Evolutionary conservation across 164 flowering plant genomes (phyloP), one percentile per base, ranked within the genome.

Genomic region (Umbellularia californica): DNA sequence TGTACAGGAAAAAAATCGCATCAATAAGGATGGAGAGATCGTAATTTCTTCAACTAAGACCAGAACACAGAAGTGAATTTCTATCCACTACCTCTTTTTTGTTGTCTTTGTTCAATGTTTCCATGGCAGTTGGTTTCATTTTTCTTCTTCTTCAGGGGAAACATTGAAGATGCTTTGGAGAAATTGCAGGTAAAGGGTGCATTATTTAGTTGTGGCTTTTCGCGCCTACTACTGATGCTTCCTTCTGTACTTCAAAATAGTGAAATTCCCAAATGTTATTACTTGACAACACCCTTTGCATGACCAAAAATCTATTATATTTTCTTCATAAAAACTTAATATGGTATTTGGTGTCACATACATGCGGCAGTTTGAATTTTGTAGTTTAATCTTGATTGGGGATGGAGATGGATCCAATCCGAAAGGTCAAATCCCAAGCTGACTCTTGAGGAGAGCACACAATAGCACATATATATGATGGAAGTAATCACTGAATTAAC

Each of bases 11-110:
- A 96, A 96, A 81, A 96, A 96, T 78, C 86, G 98, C 74, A 91
- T 94, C 23, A 96, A 96, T 83, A 91, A 90, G 82, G 97, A 96
- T 75, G 98, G 99, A 62, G 98, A 96, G 77, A 83, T 96, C 50
- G 97, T 96, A 77, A 85, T 96, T 77, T 88, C 99, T 79, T 96
- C 99, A 15, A 88, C 99, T 66, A 96, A 86, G 87, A 92, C 98
- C 23, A 87, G 98, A 82, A 91, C 98, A 33, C 98, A 96, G 81
- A 90, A 92, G 97, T 94, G 52, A 85, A 66, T 69, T 70, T 79
- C 77, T 81, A 51, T 64, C 70, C 72, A 69, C 73, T 76, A 50
- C 41, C 47, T 72, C 62, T 22, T 64, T 74, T 75, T 65, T 77
- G n/a, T 65, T 41, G 65, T 69, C 20, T 68, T 77, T 63, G 35